phyloP scores from a whole-genome alignment of 495 filamentous ascomycete species.

The Penicillium odoratum region DNA sequence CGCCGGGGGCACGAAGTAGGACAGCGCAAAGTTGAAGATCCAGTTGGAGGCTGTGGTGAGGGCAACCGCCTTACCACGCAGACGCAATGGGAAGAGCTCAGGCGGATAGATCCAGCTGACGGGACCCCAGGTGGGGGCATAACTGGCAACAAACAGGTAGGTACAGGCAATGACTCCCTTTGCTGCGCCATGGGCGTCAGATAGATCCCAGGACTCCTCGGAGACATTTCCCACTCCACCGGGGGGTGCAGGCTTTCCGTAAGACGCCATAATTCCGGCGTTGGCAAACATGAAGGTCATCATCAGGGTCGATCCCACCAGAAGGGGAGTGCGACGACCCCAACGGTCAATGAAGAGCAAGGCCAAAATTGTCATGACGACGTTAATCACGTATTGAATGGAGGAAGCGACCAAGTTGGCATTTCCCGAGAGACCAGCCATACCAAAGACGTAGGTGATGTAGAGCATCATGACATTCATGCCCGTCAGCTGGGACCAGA shows the following conservation, averaged over 20 bases:
- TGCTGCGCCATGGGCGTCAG: constrained; percentile 32
- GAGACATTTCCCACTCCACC: constrained; percentile 39
- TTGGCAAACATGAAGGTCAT: constrained; percentile 67
- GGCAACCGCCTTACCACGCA: constrained; percentile 70
- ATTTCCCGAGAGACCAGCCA: constrained; percentile 63
- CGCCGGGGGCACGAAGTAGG: constrained; percentile 74
- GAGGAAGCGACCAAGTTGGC: constrained; percentile 62
- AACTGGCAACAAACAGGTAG: constrained; percentile 65
- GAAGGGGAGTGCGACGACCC: constrained; percentile 63
- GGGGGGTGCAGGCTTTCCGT: constrained; percentile 53
- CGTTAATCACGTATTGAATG: constrained; percentile 71
- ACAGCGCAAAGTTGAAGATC: constrained; percentile 79
- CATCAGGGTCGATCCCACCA: constrained; percentile 68
- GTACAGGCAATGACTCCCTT: constrained; percentile 63
- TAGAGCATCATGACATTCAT: constrained; percentile 86
- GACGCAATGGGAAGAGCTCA: constrained; percentile 65
- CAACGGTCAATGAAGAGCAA: constrained; percentile 62
- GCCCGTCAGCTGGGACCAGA: constrained; percentile 82
- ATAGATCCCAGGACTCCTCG: constrained; percentile 43
- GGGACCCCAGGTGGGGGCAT: constrained; percentile 61
- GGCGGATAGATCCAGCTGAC: constrained; percentile 69
- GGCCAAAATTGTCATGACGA: constrained; percentile 53
- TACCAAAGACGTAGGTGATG: constrained; percentile 67
- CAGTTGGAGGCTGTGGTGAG: constrained; percentile 71
- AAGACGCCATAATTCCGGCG: constrained; percentile 61